These are phyloP conservation scores for Alternaria brassicicola DNA, from an alignment of 2,329 filamentous ascomycete genomes.

Conservation along the genomic window DNA sequence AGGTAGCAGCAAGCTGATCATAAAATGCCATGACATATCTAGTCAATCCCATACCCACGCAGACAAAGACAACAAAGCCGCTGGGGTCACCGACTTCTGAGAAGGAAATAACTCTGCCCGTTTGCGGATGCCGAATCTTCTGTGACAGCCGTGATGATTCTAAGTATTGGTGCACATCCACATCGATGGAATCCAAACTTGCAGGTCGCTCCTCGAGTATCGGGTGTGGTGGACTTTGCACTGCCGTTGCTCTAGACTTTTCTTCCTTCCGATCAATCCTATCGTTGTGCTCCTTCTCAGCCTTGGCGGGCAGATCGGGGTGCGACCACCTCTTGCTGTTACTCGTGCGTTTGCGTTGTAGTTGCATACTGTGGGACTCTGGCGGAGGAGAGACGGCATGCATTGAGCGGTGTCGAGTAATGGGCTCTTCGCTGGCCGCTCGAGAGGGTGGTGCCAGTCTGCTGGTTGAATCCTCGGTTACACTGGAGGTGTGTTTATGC, in stretches of 20 bases:
- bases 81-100: constrained; percentile 94
- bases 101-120: constrained; percentile 87
- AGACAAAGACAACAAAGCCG: constrained; percentile 92
- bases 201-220: constrained; percentile 73
- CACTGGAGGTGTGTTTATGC: constrained; percentile 38
- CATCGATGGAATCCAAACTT: constrained; percentile 85
- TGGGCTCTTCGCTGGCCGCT: constrained; percentile 40
- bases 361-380: constrained; percentile 35
- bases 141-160: constrained; percentile 84
- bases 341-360: constrained; percentile 38
- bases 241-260: constrained; percentile 22
- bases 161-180: constrained; percentile 84
- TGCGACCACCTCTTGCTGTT: constrained; percentile 50
- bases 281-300: constrained; percentile 46
- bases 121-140: constrained; percentile 83
- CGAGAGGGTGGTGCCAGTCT: constrained; percentile 28
- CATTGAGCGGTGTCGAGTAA: constrained; percentile 38
- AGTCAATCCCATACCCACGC: constrained; percentile 96
- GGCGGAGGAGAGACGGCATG: constrained; percentile 25
- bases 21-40: constrained; percentile 97
- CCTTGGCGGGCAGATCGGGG: constrained; percentile 49
- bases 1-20: constrained; percentile 86
- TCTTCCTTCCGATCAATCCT: constrained; percentile 35
- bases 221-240: constrained; percentile 50
- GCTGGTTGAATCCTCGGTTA: constrained; percentile 25